Base-by-base conservation (phyloP, 2,329 filamentous ascomycete genomes). In the Paecilomyces variotii region DNA sequence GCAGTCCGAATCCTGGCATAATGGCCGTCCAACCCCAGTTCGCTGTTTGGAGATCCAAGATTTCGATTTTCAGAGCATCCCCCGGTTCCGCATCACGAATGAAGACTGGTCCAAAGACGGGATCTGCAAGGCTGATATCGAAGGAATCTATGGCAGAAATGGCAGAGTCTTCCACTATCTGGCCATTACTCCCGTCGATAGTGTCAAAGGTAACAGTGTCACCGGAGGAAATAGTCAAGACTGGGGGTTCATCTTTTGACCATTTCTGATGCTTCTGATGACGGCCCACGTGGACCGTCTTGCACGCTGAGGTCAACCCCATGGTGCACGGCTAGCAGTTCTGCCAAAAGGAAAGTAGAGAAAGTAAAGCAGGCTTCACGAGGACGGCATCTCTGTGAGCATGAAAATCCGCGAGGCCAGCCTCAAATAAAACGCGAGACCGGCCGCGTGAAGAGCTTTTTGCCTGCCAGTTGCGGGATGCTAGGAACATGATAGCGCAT, bases 1-100 rank as follows among this genome's bases (percentile, higher is more conserved):
- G 65, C 6, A 83, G 72, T 2, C 81, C 81, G 61, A 82, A 82
- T 19, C 72, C 74, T 0, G 77, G 77, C 55, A 83, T 72, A 30
- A 82, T 74, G n/a, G 76, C 78, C 0, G 80, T 82, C 80, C 80
- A 83, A 30, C 80, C 81, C 72, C 77, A 82, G 57, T 73, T 70
- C 2, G 73, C 75, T 4, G 78, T 72, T 57, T 73, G 62, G 3
- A 83, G 70, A 26, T 74, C 71, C 14, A 82, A 72, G 55, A 83
- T 71, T 50, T 83, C 80, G 50, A 83, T 71, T 60, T 79, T 77
- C 28, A 83, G 71, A 1, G 81, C 77, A 64, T 83, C 80, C 45
- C 81, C 81, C 0, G 80, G 79, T 57, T 77, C 70, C 11, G 80
- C 80, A 55, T 72, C 77, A 54, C 78, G 73, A 57, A 83, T 65